phyloP scores from a whole-genome alignment of 1,284 basidiomycete species.

The Veloporphyrellus conicus region DNA sequence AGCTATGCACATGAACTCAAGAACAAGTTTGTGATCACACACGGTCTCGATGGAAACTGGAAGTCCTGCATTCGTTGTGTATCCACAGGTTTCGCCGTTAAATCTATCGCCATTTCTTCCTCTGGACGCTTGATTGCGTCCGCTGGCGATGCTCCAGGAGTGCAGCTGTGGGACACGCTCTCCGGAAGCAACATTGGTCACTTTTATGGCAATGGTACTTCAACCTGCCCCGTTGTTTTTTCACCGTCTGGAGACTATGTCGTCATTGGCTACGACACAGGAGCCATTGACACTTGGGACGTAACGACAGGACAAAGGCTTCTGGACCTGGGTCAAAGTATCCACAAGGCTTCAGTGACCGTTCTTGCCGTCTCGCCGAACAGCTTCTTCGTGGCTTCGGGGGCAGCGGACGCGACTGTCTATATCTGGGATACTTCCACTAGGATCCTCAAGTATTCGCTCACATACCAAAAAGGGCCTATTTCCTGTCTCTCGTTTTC shows the following conservation, averaged over 20 bases:
- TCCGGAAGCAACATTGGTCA: constrained; percentile 16
- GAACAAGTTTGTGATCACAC: constrained; percentile 12
- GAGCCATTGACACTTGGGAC: constrained; percentile 22
- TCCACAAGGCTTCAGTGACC: constrained; percentile 7
- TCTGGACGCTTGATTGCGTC: constrained; percentile 19
- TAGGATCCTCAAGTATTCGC: constrained; percentile 2
- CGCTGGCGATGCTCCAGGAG: constrained; percentile 15
- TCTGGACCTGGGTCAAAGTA: constrained; percentile 1
- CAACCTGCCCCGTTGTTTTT: constrained; percentile 21
- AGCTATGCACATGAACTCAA: constrained; percentile 14
- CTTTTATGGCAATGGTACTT: constrained; percentile 4
- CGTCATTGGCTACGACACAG: constrained; percentile 19
- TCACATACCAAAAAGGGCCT: constrained; percentile 10
- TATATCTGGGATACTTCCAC: constrained; percentile 14
- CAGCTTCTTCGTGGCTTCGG: constrained; percentile 13
- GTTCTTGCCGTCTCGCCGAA: constrained; percentile 13
- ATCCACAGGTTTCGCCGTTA: constrained; percentile 6
- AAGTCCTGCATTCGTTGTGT: constrained; percentile 15
- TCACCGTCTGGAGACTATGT: constrained; percentile 21
- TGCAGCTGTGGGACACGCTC: constrained; percentile 20
- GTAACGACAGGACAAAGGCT: constrained; percentile 16
- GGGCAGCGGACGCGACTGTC: constrained; percentile 14
- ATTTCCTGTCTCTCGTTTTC: constrained; percentile 19
- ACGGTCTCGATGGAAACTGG: constrained; percentile 18
- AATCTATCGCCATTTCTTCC: constrained; percentile 18